phyloP scores from a whole-genome alignment of 2,329 filamentous ascomycete species.

The Xylaria sp. region DNA sequence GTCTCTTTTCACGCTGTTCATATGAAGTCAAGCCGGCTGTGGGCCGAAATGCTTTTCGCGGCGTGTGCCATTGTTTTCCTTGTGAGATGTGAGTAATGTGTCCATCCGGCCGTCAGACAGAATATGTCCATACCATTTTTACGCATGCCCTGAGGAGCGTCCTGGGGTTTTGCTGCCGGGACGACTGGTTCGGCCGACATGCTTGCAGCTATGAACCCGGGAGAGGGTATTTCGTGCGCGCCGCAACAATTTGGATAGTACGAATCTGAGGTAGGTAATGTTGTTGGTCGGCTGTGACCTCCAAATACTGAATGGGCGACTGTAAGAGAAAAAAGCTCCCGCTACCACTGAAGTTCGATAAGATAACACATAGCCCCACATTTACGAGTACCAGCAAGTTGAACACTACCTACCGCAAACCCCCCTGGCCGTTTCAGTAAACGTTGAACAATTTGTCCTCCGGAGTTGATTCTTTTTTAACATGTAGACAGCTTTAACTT shows the following conservation, averaged over 20 bases:
- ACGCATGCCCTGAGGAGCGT: conserved; percentile 73
- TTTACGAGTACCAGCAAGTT: not conserved
- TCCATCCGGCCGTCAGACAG: not conserved
- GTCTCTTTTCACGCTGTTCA: conserved; percentile 77
- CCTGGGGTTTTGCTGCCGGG: conserved; percentile 49
- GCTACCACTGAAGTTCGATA: conserved; percentile 10
- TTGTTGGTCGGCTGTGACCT: not conserved
- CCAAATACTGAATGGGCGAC: not conserved
- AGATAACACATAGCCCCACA: conserved; percentile 20
- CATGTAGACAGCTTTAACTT: no score
- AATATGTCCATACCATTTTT: conserved; percentile 75
- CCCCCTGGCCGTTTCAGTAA: no score
- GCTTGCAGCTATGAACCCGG: conserved; percentile 28
- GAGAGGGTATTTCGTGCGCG: not conserved
- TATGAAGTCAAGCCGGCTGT: conserved; percentile 81
- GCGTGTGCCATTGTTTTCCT: conserved; percentile 96
- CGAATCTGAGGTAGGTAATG: not conserved
- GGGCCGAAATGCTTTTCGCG: conserved; percentile 87
- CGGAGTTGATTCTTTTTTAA: no score
- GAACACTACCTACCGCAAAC: not conserved
- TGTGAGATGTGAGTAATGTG: conserved; percentile 38
- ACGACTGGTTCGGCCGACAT: conserved; percentile 59
- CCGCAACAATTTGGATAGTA: not conserved
- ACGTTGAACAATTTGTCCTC: no score
- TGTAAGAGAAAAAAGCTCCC: conserved; percentile 7